Conservation (phyloP, 164 flowering plant species). For the Piper betle region DNA sequence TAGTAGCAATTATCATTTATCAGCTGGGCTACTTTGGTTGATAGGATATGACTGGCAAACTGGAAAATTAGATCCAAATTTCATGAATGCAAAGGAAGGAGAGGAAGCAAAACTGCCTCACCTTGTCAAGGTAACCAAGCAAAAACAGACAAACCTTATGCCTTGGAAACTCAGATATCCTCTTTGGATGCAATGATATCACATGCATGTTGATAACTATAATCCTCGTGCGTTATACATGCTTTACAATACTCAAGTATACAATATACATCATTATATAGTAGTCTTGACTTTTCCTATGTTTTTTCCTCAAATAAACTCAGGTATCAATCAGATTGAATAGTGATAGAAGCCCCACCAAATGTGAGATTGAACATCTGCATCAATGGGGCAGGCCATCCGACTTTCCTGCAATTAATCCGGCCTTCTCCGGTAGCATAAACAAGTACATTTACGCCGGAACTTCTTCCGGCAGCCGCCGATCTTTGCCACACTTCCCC, state of each 20-base stretch:
- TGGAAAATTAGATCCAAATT: constrained; percentile 62
- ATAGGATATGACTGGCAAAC: constrained; percentile 85
- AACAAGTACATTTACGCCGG: constrained; percentile 51
- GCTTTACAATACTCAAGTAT: too few species aligned
- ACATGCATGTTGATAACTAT: background rate
- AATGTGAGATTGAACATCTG: constrained; percentile 38
- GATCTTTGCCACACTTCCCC: constrained; percentile 61
- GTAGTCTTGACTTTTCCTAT: background rate
- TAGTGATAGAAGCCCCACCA: constrained; percentile 19
- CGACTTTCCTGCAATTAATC: constrained; percentile 73
- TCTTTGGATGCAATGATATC: background rate
- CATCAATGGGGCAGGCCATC: constrained; percentile 45
- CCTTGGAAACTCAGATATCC: too few species aligned
- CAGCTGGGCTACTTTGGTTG: background rate
- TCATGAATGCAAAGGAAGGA: constrained; percentile 49
- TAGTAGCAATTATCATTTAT: background rate
- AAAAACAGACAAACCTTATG: too few species aligned
- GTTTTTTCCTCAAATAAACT: constrained; percentile 3
- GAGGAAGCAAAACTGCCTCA: constrained; percentile 43
- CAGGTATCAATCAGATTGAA: constrained; percentile 54
- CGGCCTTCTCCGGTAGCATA: constrained; percentile 34
- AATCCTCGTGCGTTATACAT: too few species aligned
- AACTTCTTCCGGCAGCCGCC: constrained; percentile 54
- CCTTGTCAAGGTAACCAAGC: constrained; percentile 45
- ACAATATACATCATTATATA: too few species aligned